Evolutionary conservation across 2,329 filamentous ascomycete species (phyloP).

Genomic region (Elsinoe batatas): DNA sequence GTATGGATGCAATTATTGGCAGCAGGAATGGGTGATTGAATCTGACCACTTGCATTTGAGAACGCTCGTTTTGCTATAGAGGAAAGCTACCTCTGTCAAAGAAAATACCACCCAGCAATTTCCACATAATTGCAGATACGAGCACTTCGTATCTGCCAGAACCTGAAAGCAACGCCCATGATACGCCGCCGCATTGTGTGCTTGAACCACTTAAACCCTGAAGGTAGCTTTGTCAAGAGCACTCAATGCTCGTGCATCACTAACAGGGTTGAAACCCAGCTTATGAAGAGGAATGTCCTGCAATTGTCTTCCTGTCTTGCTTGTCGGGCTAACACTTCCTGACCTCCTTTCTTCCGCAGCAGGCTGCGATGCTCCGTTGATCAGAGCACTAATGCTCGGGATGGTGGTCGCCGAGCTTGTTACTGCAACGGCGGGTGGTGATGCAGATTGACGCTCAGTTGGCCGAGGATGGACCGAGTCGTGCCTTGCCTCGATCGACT

Average conservation of each 20-base stretch:
- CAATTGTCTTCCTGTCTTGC: conserved; percentile 21
- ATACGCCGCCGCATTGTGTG: neutral
- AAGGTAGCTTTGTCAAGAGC: conserved; percentile 30
- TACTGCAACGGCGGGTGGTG: conserved; percentile 9
- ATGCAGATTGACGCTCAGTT: conserved; percentile 15
- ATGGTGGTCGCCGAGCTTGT: conserved; percentile 32
- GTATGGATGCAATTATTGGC: no score
- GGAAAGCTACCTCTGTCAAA: neutral
- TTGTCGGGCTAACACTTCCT: conserved; percentile 23
- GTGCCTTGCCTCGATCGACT: neutral
- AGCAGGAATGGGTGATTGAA: neutral
- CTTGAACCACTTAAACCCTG: conserved; percentile 15
- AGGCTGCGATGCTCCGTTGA: conserved; percentile 27
- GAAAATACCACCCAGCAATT: neutral
- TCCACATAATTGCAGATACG: neutral
- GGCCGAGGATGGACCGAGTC: conserved; percentile 10
- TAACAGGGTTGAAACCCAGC: conserved; percentile 29
- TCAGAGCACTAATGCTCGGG: conserved; percentile 44
- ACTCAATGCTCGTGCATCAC: conserved; percentile 28
- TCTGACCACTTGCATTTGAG: neutral
- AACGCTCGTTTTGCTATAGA: neutral
- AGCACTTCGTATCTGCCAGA: conserved; percentile 13
- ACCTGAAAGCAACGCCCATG: neutral
- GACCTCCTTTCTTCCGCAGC: conserved; percentile 18
- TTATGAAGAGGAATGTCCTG: conserved; percentile 31